Base-by-base conservation (phyloP, 1,139 yeast genomes). In the Wickerhamiella pararugosa region DNA sequence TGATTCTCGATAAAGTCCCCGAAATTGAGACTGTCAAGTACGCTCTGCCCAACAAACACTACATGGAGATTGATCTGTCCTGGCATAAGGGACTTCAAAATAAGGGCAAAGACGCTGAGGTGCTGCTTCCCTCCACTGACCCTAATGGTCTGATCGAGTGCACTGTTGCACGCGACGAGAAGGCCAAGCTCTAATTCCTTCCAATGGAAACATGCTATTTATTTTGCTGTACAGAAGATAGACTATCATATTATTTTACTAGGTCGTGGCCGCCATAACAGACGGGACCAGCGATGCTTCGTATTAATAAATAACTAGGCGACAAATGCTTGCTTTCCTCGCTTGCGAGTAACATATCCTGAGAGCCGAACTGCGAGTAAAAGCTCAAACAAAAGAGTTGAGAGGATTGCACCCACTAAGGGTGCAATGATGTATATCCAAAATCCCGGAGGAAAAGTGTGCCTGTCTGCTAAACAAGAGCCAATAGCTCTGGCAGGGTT, bases 61-160 rank as follows among this genome's bases (percentile, higher is more conserved):
- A 79, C 66, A 73, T 86, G 56, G 71, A 82, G 60, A 71, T 75
- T 59, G 82, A 86, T 58, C 69, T 86, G 51, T 67, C 73, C 47
- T 86, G 94, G 93, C 69, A 66, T 59, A 79, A 83, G 64, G 93
- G 92, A 33, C 70, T 82, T 54, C 69, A 73, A 54, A 78, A 79
- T 60, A 54, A 58, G 10, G 70, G 70, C 45, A 43, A 50, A 36
- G 83, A 84, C 54, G 76, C 79, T 47, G 92, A 80, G 52, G 72
- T 86, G 53, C 86, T 77, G 63, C 83, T 86, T 59, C 96, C 96
- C 49, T 74, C 90, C 47, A 74, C 92, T 44, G 90, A 84, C 66
- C 96, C 96, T 57, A 84, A 82, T 59, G 96, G 96, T 42, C 73
- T 79, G 61, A 86, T 86, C 62, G 79, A 76, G 61, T 78, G 82